A percentile compares a stretch with the other conserved stretches of the same genome.
Evolutionary conservation across 1,139 yeast genomes (phyloP).

Genomic region (Wickerhamomyces sp.): DNA sequence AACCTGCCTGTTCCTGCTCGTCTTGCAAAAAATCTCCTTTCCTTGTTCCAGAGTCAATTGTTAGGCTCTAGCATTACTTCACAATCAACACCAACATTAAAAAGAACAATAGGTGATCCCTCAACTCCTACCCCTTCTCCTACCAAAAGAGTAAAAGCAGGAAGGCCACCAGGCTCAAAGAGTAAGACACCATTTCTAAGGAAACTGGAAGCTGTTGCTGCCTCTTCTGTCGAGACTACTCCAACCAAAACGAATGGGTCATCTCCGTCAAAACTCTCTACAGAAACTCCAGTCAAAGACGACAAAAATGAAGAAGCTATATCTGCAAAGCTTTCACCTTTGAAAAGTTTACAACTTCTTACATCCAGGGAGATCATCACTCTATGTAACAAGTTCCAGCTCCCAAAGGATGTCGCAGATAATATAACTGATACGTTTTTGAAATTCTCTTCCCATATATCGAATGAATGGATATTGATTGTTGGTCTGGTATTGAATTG

Average conservation of each 20-base stretch:
- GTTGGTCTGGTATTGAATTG: conserved; percentile 64
- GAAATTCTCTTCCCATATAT: conserved; percentile 47
- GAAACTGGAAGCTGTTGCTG: conserved; percentile 16
- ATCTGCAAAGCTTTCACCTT: conserved; percentile 1
- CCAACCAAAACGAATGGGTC: not conserved
- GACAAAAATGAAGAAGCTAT: not conserved
- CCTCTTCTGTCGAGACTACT: not conserved
- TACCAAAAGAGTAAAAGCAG: conserved; percentile 5
- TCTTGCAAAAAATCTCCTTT: conserved; percentile 25
- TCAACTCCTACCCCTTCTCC: conserved; percentile 9
- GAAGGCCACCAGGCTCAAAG: conserved; percentile 15
- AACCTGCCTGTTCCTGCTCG: conserved; percentile 59
- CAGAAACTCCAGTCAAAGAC: not conserved
- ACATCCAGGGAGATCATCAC: conserved; percentile 50
- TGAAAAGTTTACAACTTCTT: conserved; percentile 19
- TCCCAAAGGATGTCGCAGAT: conserved; percentile 50
- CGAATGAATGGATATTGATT: conserved; percentile 63
- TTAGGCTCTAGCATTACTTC: conserved; percentile 13
- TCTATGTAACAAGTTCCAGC: conserved; percentile 58
- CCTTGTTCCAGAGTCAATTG: conserved; percentile 9
- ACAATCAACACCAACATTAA: conserved; percentile 5
- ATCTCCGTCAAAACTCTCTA: not conserved
- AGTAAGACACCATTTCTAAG: conserved; percentile 12
- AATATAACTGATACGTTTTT: conserved; percentile 47
- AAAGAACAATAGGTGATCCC: conserved; percentile 10